These are phyloP conservation scores for Triadica sebifera DNA, from an alignment of 345 rosid species.

Conservation along the genomic window DNA sequence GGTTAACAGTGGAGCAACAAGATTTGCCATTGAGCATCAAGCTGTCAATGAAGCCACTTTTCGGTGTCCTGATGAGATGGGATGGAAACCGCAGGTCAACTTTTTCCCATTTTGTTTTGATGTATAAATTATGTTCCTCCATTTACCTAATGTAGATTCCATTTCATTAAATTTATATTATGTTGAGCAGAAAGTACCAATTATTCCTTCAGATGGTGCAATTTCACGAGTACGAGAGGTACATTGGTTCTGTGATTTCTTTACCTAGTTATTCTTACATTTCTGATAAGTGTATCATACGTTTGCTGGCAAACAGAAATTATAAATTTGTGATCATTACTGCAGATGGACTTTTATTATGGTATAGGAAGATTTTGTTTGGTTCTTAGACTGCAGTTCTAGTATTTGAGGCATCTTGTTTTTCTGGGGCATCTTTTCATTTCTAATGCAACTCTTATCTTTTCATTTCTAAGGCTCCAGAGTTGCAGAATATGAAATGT, in stretches of 20 bases:
- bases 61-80: conserved; percentile 96
- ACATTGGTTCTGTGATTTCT: conserved; percentile 13
- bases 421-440: too few relatives aligned
- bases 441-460: too few relatives aligned
- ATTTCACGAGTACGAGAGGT: conserved; percentile 74
- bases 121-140: background rate
- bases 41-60: conserved; percentile 98
- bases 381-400: background rate
- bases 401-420: background rate
- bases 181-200: conserved; percentile 69
- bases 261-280: background rate
- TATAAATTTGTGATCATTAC: background rate
- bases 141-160: conserved; percentile 9
- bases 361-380: background rate
- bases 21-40: conserved; percentile 85
- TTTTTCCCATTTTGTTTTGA: background rate
- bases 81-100: conserved; percentile 96
- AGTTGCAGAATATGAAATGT: background rate
- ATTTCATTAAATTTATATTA: too few relatives aligned
- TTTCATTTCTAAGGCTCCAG: too few relatives aligned
- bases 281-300: background rate
- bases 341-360: background rate
- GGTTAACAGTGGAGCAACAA: conserved; percentile 90
- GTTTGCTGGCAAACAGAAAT: too few relatives aligned
- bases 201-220: conserved; percentile 76